These are phyloP conservation scores for Scolecobasidium constrictum DNA, from an alignment of 2,329 filamentous ascomycete species.

Conservation along the genomic window DNA sequence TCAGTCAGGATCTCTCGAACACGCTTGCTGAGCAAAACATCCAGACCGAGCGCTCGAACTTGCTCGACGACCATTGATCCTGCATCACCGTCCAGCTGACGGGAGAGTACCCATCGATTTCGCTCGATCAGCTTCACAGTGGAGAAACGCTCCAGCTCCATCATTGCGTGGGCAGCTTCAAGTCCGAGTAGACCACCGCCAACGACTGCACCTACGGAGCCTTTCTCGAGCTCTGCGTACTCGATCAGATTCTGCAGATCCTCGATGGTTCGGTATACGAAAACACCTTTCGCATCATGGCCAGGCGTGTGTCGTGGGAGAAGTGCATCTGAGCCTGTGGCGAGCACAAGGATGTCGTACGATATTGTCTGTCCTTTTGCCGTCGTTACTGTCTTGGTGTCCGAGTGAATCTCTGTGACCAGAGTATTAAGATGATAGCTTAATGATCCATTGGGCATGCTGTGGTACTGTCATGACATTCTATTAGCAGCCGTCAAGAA, in stretches of 20 bases:
- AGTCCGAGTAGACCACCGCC: slow-evolving; percentile 77
- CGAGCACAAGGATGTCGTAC: slow-evolving; percentile 75
- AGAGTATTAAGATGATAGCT: slow-evolving; percentile 66
- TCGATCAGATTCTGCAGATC: slow-evolving; percentile 68
- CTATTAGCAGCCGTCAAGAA: background rate
- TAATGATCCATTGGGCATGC: slow-evolving; percentile 55
- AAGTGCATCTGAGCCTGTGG: slow-evolving; percentile 77
- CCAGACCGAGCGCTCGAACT: slow-evolving; percentile 65
- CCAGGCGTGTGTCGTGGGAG: slow-evolving; percentile 63
- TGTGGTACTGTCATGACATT: slow-evolving; percentile 50
- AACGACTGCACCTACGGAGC: slow-evolving; percentile 62
- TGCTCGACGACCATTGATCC: slow-evolving; percentile 74
- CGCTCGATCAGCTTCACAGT: slow-evolving; percentile 72
- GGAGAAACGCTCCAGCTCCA: slow-evolving; percentile 65
- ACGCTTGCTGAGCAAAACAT: slow-evolving; percentile 66
- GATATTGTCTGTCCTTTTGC: slow-evolving; percentile 56
- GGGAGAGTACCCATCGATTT: slow-evolving; percentile 70
- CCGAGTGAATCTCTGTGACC: slow-evolving; percentile 56
- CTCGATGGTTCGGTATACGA: slow-evolving; percentile 79
- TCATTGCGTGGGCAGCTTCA: slow-evolving; percentile 86
- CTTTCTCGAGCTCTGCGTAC: slow-evolving; percentile 57
- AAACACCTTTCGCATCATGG: slow-evolving; percentile 70
- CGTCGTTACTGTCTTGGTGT: slow-evolving; percentile 56
- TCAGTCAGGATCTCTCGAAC: slow-evolving; percentile 63
- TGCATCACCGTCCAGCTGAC: slow-evolving; percentile 73